Evolutionary conservation across 2,329 filamentous ascomycete species (phyloP), one percentile per base, ranked within the genome.

Genomic region (Xylaria hypoxylon): DNA sequence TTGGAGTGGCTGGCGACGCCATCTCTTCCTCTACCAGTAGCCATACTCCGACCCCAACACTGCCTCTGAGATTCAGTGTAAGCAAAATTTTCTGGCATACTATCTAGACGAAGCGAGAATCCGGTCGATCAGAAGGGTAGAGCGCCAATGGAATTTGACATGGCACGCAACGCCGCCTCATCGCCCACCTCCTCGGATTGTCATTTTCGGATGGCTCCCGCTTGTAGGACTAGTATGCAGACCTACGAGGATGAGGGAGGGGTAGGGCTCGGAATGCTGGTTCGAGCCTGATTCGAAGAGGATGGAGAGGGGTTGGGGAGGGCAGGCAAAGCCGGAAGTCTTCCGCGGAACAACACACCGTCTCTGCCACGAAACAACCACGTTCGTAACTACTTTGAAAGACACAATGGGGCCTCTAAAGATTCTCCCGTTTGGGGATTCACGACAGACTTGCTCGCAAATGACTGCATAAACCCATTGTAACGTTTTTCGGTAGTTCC

Each of bases 201-300:
- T 33, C 42, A 17, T 51, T n/a, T 17, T 26, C 15, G 5, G 33
- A 50, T 42, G 28, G 17, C 19, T 31, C 35, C 33, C 5, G 15
- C 19, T 33, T 60, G 35, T 26, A 57, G 33, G 33, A 59, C 51
- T 8, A 15, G 13, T 17, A 38, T 44, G 52, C 33, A 3, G 26
- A 19, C 5, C 15, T 15, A 17, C 10, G 2, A 24, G 35, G 44
- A 42, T 53, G n/a, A 35, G 48, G n/a, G 57, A 57, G 56, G 62
- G 56, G 56, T 44, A 26, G 26, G 26, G 24, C 10, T 26, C 17
- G 11, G 15, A 44, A 8, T 35, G 5, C 8, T 19, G 6, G 5
- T 38, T 31, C 28, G 33, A 40, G 57, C 28, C 19, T 44, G 33
- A 51, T 65, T 50, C 35, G 44, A 60, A n/a, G 57, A 31, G 28